Percentiles rank a stretch among this genome's conserved stretches.
These are phyloP conservation scores for Turritis glabra DNA, from an alignment of 345 rosid species.

Conservation along the genomic window DNA sequence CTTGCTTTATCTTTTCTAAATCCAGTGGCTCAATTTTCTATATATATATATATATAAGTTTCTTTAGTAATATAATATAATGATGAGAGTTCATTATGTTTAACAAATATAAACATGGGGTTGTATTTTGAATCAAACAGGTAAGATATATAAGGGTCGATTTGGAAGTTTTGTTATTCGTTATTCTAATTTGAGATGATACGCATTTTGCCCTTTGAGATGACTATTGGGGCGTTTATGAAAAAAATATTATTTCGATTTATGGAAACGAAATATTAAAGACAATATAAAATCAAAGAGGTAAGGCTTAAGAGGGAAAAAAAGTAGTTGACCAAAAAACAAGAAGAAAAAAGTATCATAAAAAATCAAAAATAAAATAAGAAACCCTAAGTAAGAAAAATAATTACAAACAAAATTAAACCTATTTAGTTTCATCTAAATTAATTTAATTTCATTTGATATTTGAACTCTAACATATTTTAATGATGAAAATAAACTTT, in stretches of 20 bases:
- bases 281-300: slow-evolving; percentile 1
- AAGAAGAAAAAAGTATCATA: background rate
- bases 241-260: background rate
- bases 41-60: too few species aligned
- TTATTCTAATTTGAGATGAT: slow-evolving; percentile 1
- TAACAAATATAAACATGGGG: background rate
- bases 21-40: background rate
- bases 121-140: background rate
- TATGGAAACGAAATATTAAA: background rate
- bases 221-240: slow-evolving; percentile 24
- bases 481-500: background rate
- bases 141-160: background rate
- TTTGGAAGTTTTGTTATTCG: background rate
- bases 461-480: background rate
- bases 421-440: background rate
- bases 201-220: slow-evolving; percentile 23
- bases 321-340: slow-evolving; percentile 7
- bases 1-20: background rate
- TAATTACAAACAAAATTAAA: background rate
- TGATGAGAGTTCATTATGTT: background rate
- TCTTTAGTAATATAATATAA: background rate
- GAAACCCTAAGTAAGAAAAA: background rate
- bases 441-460: background rate
- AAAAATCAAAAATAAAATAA: background rate
- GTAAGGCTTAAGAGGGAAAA: background rate